Evolutionary conservation across 2,329 filamentous ascomycete species (phyloP).

Genomic region (Pyrenophora graminea): DNA sequence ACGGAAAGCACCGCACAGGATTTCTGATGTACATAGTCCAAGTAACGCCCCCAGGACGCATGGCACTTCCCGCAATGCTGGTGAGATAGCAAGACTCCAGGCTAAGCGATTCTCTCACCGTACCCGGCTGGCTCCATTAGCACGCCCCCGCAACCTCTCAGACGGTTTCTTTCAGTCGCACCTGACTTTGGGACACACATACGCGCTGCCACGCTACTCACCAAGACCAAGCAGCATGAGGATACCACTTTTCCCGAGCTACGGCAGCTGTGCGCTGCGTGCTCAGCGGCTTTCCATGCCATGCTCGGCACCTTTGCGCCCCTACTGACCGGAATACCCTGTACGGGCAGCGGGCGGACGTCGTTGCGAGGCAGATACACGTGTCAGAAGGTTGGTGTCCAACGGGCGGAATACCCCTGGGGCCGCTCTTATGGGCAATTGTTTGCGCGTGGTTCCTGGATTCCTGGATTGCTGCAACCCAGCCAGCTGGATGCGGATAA

Average conservation of each 20-base stretch:
- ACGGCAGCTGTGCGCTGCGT: too few relatives aligned
- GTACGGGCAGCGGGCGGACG: too few relatives aligned
- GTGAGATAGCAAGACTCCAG: too few relatives aligned
- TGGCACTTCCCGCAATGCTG: too few relatives aligned
- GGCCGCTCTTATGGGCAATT: not conserved
- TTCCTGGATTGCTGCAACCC: not conserved
- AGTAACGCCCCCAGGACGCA: too few relatives aligned
- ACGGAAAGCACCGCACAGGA: too few relatives aligned
- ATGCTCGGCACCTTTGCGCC: not conserved
- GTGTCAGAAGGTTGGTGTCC: not conserved
- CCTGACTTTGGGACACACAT: not conserved
- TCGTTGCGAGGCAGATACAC: not conserved
- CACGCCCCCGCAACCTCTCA: too few relatives aligned
- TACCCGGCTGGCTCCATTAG: too few relatives aligned
- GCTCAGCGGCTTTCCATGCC: not conserved
- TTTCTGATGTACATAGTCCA: not conserved
- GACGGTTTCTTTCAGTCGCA: not conserved
- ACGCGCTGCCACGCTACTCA: not conserved
- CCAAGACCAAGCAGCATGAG: not conserved
- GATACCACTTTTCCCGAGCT: not conserved
- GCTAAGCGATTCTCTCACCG: too few relatives aligned
- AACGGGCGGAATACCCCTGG: not conserved
- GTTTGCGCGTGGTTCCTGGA: slow-evolving; percentile 1
- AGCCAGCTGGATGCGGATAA: slow-evolving; percentile 2
- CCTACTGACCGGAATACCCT: too few relatives aligned